Conservation (phyloP, 2,329 filamentous ascomycete species). For the Colletotrichum sp. region DNA sequence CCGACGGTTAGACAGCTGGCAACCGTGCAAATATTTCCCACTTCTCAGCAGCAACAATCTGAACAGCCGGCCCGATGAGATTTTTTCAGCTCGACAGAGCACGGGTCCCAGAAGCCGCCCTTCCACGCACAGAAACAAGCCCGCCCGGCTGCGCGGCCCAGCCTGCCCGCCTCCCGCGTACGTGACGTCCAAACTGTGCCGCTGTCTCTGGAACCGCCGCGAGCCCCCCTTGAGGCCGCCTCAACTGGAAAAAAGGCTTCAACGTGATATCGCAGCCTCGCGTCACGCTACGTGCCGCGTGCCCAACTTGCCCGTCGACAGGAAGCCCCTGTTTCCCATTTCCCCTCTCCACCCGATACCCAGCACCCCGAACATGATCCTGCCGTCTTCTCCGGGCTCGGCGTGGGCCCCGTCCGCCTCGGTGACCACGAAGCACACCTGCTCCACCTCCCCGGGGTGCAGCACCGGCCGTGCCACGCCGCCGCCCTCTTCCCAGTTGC, state of each 20-base stretch:
- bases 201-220: background rate
- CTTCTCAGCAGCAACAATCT: background rate
- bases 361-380: constrained; percentile 78
- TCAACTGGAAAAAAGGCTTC: background rate
- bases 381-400: constrained; percentile 62
- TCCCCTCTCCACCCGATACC: constrained; percentile 87
- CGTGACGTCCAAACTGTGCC: background rate
- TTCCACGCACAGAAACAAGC: background rate
- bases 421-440: constrained; percentile 68
- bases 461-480: constrained; percentile 56
- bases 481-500: constrained; percentile 59
- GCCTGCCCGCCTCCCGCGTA: background rate
- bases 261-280: background rate
- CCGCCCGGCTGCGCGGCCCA: background rate
- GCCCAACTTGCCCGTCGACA: constrained; percentile 85
- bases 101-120: background rate
- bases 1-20: background rate
- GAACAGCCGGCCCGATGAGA: background rate
- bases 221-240: background rate
- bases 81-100: background rate
- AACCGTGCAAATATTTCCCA: background rate
- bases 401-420: constrained; percentile 42
- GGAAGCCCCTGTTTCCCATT: constrained; percentile 87
- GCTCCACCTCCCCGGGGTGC: constrained; percentile 68
- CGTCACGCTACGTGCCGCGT: constrained; percentile 42